Evolutionary conservation across 352 stramenopile species (phyloP).

Genomic region (Globisporangium okanoganense): DNA sequence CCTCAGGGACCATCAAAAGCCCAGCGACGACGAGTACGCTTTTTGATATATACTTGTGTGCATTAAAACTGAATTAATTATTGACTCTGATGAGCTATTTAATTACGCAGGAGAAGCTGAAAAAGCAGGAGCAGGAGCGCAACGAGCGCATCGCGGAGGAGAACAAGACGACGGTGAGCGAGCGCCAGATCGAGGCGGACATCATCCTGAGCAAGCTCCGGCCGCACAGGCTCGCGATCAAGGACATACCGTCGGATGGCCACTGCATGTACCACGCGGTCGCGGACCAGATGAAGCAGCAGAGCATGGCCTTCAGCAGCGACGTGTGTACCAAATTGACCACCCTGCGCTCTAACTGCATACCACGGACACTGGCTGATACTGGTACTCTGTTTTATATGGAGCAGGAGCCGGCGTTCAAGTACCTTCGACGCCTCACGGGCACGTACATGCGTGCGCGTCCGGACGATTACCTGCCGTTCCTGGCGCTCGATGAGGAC

Average conservation of each 20-base stretch:
- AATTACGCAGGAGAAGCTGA: slow-evolving; percentile 70
- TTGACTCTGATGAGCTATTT: no score
- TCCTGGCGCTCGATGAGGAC: slow-evolving; percentile 75
- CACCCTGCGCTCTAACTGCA: neutral
- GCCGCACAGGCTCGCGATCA: slow-evolving; percentile 63
- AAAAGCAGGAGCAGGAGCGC: slow-evolving; percentile 68
- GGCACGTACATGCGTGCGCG: slow-evolving; percentile 80
- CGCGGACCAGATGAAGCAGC: slow-evolving; percentile 85
- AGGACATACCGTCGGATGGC: slow-evolving; percentile 94
- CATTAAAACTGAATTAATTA: neutral
- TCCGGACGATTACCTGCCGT: slow-evolving; percentile 91
- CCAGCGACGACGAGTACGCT: slow-evolving; percentile 54
- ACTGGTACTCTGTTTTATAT: neutral
- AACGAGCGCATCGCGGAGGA: slow-evolving; percentile 72
- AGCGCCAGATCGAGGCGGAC: slow-evolving; percentile 79
- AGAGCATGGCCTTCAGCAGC: slow-evolving; percentile 23
- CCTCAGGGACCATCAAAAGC: slow-evolving; percentile 55
- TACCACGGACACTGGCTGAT: neutral
- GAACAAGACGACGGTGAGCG: slow-evolving; percentile 75
- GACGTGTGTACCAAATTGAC: slow-evolving; percentile 4
- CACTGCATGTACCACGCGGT: slow-evolving; percentile 98
- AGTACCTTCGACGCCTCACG: slow-evolving; percentile 66
- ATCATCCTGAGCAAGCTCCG: slow-evolving; percentile 60
- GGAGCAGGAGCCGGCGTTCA: slow-evolving; percentile 39
- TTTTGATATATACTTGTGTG: neutral